A percentile compares a stretch with the other conserved stretches of the same genome.
These are phyloP conservation scores for Apiospora hydei DNA, from an alignment of 2,329 filamentous ascomycete species.

Conservation along the genomic window DNA sequence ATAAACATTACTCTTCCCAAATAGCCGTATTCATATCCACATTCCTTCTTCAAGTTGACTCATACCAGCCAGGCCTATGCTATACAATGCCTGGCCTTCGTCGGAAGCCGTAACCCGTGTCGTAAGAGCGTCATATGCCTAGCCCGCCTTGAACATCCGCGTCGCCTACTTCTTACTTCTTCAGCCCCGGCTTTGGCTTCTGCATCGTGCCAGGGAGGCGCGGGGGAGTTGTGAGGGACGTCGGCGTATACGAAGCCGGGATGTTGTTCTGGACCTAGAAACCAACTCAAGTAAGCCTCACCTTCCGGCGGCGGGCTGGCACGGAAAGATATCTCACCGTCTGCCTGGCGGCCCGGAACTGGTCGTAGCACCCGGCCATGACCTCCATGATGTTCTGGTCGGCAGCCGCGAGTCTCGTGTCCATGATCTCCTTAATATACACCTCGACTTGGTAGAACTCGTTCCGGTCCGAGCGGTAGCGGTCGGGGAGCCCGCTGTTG, in stretches of 20 bases:
- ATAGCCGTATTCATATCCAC: background rate
- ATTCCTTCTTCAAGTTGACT: background rate
- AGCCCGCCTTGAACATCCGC: background rate
- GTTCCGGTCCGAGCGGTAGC: constrained; percentile 56
- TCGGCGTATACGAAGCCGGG: constrained; percentile 49
- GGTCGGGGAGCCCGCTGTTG: constrained; percentile 61
- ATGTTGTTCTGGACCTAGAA: constrained; percentile 52
- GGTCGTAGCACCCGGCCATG: constrained; percentile 55
- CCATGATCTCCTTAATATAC: constrained; percentile 57
- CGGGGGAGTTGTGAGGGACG: constrained; percentile 17
- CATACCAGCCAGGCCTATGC: background rate
- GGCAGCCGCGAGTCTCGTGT: constrained; percentile 53
- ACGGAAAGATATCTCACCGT: constrained; percentile 34
- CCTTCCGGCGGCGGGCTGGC: background rate
- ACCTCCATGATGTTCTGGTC: constrained; percentile 53
- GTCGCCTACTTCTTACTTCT: background rate
- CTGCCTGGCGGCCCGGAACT: constrained; percentile 53
- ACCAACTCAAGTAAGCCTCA: background rate
- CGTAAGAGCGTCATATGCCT: background rate
- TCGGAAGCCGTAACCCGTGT: background rate
- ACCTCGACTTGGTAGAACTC: constrained; percentile 60
- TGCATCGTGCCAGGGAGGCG: background rate
- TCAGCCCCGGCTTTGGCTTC: background rate
- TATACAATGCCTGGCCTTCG: background rate
- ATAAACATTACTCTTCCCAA: background rate